Evolutionary conservation across 2,329 filamentous ascomycete genomes (phyloP).

Genomic region (Trichoderma endophyticum): DNA sequence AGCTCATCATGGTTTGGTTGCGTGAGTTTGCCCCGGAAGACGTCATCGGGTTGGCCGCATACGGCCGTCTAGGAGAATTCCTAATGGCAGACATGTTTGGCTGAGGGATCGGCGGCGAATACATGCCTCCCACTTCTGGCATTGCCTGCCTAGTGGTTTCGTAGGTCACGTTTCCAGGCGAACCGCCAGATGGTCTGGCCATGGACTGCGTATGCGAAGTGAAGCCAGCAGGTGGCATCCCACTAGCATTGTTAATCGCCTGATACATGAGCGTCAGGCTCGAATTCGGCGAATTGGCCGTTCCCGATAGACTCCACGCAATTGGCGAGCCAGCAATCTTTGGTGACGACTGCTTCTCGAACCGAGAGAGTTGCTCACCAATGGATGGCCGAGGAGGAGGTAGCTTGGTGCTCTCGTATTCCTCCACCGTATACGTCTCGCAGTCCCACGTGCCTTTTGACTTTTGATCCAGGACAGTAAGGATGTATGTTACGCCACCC

Average conservation of each 20-base stretch:
- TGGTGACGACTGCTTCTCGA: constrained; percentile 48
- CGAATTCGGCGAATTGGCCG: constrained; percentile 79
- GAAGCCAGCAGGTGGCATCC: constrained; percentile 10
- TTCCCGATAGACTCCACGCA: constrained; percentile 84
- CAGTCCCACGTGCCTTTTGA: constrained; percentile 82
- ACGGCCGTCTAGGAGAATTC: constrained; percentile 38
- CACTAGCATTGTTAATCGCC: constrained; percentile 33
- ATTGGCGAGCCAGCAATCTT: constrained; percentile 52
- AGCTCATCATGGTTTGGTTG: constrained; percentile 28
- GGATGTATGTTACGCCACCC: constrained; percentile 82
- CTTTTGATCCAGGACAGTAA: constrained; percentile 83
- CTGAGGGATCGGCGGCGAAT: constrained; percentile 49
- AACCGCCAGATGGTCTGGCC: constrained; percentile 41
- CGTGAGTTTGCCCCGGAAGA: constrained; percentile 23
- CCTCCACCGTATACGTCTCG: constrained; percentile 64
- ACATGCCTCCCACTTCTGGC: constrained; percentile 48
- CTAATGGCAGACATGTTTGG: constrained; percentile 47
- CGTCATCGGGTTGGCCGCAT: constrained; percentile 24
- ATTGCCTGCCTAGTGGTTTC: constrained; percentile 57
- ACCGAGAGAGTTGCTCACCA: constrained; percentile 42
- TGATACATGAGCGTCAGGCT: constrained; percentile 81
- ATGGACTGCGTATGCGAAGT: neutral
- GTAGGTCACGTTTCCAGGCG: constrained; percentile 58
- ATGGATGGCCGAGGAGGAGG: constrained; percentile 38
- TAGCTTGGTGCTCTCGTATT: constrained; percentile 69